Percentiles rank a stretch among this genome's conserved stretches.
Evolutionary conservation across 2,329 filamentous ascomycete genomes (phyloP).

Genomic region (Arthroderma uncinatum): DNA sequence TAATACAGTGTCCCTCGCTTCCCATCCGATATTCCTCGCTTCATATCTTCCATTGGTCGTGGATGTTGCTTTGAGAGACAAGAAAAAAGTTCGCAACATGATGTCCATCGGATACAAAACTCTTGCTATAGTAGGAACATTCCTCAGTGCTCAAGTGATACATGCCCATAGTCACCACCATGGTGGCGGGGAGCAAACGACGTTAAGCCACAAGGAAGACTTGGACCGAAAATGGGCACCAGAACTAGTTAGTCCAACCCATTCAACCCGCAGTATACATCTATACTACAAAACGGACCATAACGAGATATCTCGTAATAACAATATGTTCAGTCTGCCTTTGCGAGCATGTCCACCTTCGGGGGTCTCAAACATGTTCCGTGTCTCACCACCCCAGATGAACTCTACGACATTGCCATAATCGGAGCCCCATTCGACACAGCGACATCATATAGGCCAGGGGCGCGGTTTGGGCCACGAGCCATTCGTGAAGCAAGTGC

Average conservation of each 20-base stretch:
- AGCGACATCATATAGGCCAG: conserved; percentile 56
- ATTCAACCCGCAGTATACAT: neutral
- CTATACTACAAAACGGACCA: too few relatives aligned
- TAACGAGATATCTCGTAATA: neutral
- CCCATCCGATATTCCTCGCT: neutral
- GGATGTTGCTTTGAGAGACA: neutral
- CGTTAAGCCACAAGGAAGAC: neutral
- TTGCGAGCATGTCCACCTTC: conserved; percentile 64
- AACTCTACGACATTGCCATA: conserved; percentile 59
- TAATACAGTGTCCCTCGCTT: neutral
- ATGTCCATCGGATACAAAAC: neutral
- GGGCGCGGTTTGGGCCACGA: conserved; percentile 73
- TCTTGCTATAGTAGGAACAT: neutral
- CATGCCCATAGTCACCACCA: neutral
- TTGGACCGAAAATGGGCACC: conserved; percentile 2
- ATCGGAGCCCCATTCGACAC: conserved; percentile 66
- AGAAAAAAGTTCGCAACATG: neutral
- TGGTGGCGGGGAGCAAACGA: neutral
- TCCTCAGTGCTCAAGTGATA: neutral
- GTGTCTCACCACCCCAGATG: conserved; percentile 55
- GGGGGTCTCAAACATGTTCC: conserved; percentile 59
- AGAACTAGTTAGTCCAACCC: neutral
- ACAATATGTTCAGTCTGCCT: conserved; percentile 43
- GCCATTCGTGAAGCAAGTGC: conserved; percentile 76
- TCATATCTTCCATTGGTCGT: neutral